Evolutionary conservation across 75 land plant species (phyloP).

Genomic region (Pinus albicaulis): DNA sequence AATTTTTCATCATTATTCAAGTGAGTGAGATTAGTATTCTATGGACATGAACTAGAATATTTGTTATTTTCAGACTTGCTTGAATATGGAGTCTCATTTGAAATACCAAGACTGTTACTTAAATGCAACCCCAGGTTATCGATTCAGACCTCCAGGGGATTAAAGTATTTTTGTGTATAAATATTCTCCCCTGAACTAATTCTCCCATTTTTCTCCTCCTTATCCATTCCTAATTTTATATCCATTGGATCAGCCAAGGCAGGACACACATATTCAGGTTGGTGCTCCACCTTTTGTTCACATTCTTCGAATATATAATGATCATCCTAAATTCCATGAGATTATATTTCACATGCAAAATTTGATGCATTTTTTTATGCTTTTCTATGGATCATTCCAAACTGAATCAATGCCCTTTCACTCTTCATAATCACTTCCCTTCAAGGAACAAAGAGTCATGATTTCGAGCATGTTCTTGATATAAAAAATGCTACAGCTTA

Average conservation of each 20-base stretch:
- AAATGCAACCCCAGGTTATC: neutral
- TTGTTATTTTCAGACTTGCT: neutral
- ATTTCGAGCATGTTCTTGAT: too few relatives aligned
- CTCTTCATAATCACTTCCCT: too few relatives aligned
- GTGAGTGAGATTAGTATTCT: neutral
- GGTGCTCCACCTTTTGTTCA: conserved; percentile 10
- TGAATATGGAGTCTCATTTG: neutral
- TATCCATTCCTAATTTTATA: too few relatives aligned
- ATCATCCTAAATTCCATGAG: too few relatives aligned
- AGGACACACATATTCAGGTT: conserved; percentile 4
- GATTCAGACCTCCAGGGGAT: neutral
- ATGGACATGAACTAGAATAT: neutral
- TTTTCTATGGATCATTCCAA: too few relatives aligned
- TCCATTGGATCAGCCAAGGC: neutral
- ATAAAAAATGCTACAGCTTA: too few relatives aligned
- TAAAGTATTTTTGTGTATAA: neutral
- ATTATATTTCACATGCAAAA: too few relatives aligned
- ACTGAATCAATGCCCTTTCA: too few relatives aligned
- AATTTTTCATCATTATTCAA: conserved; percentile 15
- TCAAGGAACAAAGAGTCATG: too few relatives aligned
- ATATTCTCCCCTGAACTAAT: neutral
- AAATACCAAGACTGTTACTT: neutral
- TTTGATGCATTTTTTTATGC: too few relatives aligned
- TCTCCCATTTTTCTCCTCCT: neutral
- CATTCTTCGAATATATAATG: too few relatives aligned